Evolutionary conservation across 2,329 filamentous ascomycete genomes (phyloP), one percentile per base, ranked within the genome.

Genomic region (Colletotrichum gloeosporioides): DNA sequence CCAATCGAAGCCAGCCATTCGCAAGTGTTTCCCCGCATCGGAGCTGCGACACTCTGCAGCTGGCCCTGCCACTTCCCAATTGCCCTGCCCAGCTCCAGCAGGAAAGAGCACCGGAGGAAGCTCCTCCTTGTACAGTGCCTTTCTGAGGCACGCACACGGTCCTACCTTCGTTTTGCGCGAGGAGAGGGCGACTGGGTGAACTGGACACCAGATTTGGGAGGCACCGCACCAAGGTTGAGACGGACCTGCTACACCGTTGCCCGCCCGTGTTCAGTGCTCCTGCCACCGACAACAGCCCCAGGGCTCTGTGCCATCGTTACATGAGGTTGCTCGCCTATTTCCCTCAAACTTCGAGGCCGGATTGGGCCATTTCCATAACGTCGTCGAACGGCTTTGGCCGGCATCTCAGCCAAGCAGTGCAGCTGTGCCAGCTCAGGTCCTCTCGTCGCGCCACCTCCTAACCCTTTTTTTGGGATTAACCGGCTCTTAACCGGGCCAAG

Each of bases 11-110:
- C 9, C 61, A 53, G 49, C 61, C 61, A 75, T 61, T 75, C 22
- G 68, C n/a, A 63, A 64, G 57, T 55, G 32, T 44, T 72, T 76
- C 74, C 74, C 74, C 70, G 71, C 74, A 76, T 74, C 59, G 44
- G 44, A 59, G 34, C 59, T 74, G 64, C 70, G 49, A 27, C 72
- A 74, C 44, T 10, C 18, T 65, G 59, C 67, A 62, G 55, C 31
- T 70, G 31, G 72, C 62, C 73, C 71, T 75, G 49, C 44, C 36
- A 62, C 61, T 29, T 65, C 6, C 44, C 36, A 13, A 27, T 27
- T 34, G 22, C 31, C 49, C 29, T 13, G 29, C 65, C 25, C 68
- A 57, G 57, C 16, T 39, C 27, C n/a, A 65, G 69, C 68, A 34
- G 49, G 61, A 59, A 71, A 34, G 25, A 34, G 68, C 29, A 49